Percentiles rank a stretch among this genome's conserved stretches.
These are phyloP conservation scores for Monosporozyma servazzii DNA, from an alignment of 805 yeast species.

Conservation along the genomic window DNA sequence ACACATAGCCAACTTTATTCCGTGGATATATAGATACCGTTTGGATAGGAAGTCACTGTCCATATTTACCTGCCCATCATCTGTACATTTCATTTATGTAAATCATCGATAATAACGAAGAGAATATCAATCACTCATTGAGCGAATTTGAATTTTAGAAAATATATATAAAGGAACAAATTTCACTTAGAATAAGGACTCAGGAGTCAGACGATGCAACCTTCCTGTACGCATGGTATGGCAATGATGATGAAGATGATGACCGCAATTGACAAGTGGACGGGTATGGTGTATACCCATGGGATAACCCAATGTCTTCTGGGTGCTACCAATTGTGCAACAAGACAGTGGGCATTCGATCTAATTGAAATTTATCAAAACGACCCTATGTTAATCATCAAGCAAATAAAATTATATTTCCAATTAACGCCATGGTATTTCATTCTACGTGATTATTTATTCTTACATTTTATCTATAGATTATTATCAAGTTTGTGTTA, in stretches of 20 bases:
- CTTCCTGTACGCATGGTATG: no score
- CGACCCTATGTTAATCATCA: background rate
- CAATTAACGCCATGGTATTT: conserved; percentile 6
- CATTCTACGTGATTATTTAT: conserved; percentile 19
- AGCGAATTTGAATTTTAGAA: no score
- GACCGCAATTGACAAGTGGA: background rate
- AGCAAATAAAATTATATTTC: conserved; percentile 1
- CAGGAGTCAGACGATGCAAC: no score
- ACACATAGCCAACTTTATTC: conserved; percentile 3
- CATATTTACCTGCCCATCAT: no score
- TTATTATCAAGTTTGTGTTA: conserved; percentile 4
- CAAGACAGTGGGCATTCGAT: background rate
- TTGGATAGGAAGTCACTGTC: no score
- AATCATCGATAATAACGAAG: no score
- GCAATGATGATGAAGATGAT: no score
- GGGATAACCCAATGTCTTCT: background rate
- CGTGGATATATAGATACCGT: background rate
- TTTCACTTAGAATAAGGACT: no score
- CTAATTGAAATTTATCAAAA: background rate
- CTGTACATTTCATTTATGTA: no score
- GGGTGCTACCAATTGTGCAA: background rate
- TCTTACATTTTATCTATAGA: conserved; percentile 12
- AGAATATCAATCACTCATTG: no score
- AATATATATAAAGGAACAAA: no score
- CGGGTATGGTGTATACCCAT: background rate